These are phyloP conservation scores for Sporothrix phasma DNA, from an alignment of 2,329 filamentous ascomycete species.

Conservation along the genomic window DNA sequence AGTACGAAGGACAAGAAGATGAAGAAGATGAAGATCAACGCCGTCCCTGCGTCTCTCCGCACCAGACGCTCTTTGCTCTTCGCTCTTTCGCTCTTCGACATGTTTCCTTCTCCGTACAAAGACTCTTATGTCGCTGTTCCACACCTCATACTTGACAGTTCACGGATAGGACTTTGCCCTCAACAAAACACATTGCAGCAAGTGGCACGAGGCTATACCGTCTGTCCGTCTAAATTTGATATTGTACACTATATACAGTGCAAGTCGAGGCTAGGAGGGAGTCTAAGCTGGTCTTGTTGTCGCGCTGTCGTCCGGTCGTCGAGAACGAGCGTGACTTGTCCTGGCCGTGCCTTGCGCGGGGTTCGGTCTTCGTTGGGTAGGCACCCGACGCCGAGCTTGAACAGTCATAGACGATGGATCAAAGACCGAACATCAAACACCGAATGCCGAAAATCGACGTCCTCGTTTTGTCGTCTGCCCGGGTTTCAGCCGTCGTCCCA, in stretches of 20 bases:
- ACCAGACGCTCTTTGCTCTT: neutral
- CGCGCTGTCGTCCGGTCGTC: conserved; percentile 3
- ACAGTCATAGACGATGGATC: too few relatives aligned
- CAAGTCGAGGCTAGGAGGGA: conserved; percentile 32
- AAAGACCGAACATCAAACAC: neutral
- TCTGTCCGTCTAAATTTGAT: conserved; percentile 35
- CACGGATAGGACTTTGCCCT: neutral
- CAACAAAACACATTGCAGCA: neutral
- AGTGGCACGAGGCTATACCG: conserved; percentile 4
- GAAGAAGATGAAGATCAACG: too few relatives aligned
- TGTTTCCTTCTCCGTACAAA: neutral
- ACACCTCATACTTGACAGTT: too few relatives aligned
- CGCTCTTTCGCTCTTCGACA: neutral
- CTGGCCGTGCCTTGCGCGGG: neutral
- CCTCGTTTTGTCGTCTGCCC: neutral
- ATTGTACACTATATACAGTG: conserved; percentile 47
- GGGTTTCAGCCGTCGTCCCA: conserved; percentile 1
- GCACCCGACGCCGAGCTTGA: too few relatives aligned
- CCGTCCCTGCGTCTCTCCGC: too few relatives aligned
- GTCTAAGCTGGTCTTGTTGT: conserved; percentile 34
- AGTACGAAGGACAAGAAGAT: too few relatives aligned
- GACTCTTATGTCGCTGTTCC: neutral
- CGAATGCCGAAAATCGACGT: neutral
- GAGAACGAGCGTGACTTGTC: neutral
- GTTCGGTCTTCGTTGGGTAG: neutral